These are phyloP conservation scores for Gracilaria caudata DNA, from an alignment of 23 red algal species.

Conservation along the genomic window DNA sequence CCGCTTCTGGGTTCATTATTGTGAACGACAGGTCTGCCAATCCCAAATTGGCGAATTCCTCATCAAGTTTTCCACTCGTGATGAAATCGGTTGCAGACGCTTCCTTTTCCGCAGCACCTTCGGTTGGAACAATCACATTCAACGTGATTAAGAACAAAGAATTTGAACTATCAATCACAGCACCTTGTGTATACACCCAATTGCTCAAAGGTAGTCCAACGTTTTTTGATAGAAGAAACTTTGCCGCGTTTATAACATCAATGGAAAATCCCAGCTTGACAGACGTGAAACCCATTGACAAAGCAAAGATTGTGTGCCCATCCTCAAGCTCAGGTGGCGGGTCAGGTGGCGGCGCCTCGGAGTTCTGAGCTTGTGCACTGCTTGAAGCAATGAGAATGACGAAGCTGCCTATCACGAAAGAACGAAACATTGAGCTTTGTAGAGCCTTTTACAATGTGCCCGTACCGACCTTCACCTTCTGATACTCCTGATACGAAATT, in stretches of 20 bases:
- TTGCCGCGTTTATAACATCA: constrained; percentile 5
- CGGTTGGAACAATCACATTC: not conserved
- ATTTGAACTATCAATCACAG: not conserved
- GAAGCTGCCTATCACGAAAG: not conserved
- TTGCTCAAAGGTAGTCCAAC: not conserved
- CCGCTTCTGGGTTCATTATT: not conserved
- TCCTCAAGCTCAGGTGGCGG: constrained; percentile 3
- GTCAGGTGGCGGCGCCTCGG: constrained; percentile 2
- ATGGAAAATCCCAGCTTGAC: not conserved
- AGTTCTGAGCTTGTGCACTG: not conserved
- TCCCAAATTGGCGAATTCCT: not conserved
- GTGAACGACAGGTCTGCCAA: constrained; percentile 16
- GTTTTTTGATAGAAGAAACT: constrained; percentile 16
- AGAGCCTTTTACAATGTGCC: not conserved
- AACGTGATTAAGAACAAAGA: constrained; percentile 10
- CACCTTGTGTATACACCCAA: constrained; percentile 12
- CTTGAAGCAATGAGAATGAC: not conserved
- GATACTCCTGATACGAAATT: not conserved
- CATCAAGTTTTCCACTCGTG: constrained; percentile 13
- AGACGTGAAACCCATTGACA: constrained; percentile 20
- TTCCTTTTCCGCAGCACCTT: not conserved
- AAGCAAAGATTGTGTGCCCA: constrained; percentile 1
- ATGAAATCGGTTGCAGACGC: not conserved
- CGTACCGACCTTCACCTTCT: not conserved
- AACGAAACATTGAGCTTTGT: not conserved